Base-by-base conservation (phyloP, 2,329 filamentous ascomycete genomes). In the Ophidiomyces ophidiicola region DNA sequence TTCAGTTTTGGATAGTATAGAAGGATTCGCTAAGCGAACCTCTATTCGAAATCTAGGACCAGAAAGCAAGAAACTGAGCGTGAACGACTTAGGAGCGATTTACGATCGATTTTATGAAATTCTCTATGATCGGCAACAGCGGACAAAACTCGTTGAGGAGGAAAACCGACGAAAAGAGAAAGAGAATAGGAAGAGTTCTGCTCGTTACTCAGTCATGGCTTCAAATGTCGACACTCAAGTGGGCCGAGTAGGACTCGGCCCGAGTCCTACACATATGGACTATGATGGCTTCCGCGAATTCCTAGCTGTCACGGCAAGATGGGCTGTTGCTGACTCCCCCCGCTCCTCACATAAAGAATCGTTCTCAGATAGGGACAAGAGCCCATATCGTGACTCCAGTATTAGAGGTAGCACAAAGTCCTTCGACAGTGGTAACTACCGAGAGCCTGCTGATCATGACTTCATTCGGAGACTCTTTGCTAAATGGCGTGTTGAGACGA, bases 281-380 rank as follows among this genome's bases (percentile, higher is more conserved):
- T 98, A 96, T 54, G 84, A 94, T 59, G 86, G 82, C 1, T 98
- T 96, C 62, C 72, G 88, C 42, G 87, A 96, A 53, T 96, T 98
- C 51, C 68, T 98, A 31, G 86, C 90, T 3, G 80, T 78, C 32
- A 82, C 94, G 50, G 75, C 86, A 1, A 88, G 79, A 64, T 98
- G 90, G 90, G 90, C 90, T 1, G 79, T 93, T 19, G 83, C 85
- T 0, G 90, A 96, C 56, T 78, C 83, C 0, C 84, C 85, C 3
- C 69, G 72, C 4, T 70, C 76, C 0, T 71, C 75, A 12, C 55
- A 50, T 46, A 71, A 64, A 44, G 69, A 69, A 38, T 63, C 57
- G 1, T 62, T 60, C 3, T 63, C 63, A 23, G 61, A 67, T 14
- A 72, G 70, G 14, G 67, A 66, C 43, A 70, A 70, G 43, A 70